A percentile compares a stretch with the other conserved stretches of the same genome.
Conservation (phyloP, 208 protist genomes). For the Leptomonas pyrrhocoris region DNA sequence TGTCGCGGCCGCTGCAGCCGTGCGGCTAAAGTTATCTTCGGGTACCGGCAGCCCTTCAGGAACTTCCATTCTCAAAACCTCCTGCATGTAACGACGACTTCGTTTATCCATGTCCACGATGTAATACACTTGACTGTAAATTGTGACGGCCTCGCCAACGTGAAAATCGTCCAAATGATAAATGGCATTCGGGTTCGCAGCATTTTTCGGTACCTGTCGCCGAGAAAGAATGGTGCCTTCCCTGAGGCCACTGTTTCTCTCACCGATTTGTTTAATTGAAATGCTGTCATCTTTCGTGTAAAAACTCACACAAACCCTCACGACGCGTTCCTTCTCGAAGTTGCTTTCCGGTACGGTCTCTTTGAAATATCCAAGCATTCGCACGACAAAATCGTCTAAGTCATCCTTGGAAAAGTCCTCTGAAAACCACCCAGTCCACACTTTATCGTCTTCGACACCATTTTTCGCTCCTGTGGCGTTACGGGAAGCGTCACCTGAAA, state of each 20-base stretch:
- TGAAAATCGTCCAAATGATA: constrained; percentile 74
- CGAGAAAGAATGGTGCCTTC: constrained; percentile 76
- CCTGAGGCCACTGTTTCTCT: constrained; percentile 82
- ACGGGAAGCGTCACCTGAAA: constrained; percentile 12
- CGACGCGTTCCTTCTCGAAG: constrained; percentile 61
- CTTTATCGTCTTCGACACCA: constrained; percentile 29
- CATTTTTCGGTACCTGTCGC: constrained; percentile 71
- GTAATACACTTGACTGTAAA: constrained; percentile 75
- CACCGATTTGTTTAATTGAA: constrained; percentile 63
- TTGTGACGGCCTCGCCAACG: constrained; percentile 64
- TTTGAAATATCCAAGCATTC: constrained; percentile 78
- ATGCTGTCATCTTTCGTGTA: constrained; percentile 82
- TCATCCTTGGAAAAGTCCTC: constrained; percentile 67
- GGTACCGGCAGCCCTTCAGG: constrained; percentile 48
- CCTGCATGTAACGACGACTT: constrained; percentile 73
- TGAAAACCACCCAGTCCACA: constrained; percentile 79
- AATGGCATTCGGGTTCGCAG: constrained; percentile 48
- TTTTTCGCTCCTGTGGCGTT: not conserved
- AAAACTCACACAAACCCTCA: constrained; percentile 82
- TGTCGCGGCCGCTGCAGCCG: constrained; percentile 18
- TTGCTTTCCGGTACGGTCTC: constrained; percentile 72
- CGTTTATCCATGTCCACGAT: constrained; percentile 84
- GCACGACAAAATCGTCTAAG: constrained; percentile 74
- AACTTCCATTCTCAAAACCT: constrained; percentile 51
- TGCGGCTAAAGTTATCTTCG: constrained; percentile 45